Conservation (phyloP, 306 rosid species). For the Gastrolobium villosum region DNA sequence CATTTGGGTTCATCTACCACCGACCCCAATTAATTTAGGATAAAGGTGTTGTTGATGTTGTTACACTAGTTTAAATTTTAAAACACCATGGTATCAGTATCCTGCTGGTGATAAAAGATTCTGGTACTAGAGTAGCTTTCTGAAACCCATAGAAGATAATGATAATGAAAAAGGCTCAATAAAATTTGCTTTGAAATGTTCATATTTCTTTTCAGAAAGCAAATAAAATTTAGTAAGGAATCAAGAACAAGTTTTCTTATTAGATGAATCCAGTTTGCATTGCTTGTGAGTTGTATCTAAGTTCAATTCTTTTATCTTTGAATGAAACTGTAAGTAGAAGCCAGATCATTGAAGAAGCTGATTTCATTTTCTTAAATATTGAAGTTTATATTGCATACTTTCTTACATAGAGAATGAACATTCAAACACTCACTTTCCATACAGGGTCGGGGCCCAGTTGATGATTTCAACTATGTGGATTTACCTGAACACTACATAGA, state of each 20-base stretch:
- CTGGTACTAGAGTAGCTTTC: slow-evolving; percentile 20
- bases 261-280: slow-evolving; percentile 12
- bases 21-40: too few species aligned
- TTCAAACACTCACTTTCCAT: slow-evolving; percentile 26
- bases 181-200: slow-evolving; percentile 23
- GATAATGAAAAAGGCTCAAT: slow-evolving; percentile 1
- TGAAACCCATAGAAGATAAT: slow-evolving; percentile 27
- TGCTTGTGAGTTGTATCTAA: slow-evolving; percentile 30
- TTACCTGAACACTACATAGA: slow-evolving; percentile 83
- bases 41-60: too few species aligned
- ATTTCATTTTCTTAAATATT: slow-evolving; percentile 14
- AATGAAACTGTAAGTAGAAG: slow-evolving; percentile 14
- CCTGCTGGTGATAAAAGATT: slow-evolving; percentile 3
- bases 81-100: neutral
- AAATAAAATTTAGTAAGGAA: slow-evolving; percentile 27
- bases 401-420: slow-evolving; percentile 32
- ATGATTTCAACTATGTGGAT: slow-evolving; percentile 66
- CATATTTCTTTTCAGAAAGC: neutral
- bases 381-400: slow-evolving; percentile 27
- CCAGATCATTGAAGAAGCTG: slow-evolving; percentile 25
- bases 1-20: too few species aligned
- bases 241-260: slow-evolving; percentile 37
- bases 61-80: too few species aligned
- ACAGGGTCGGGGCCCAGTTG: slow-evolving; percentile 95
- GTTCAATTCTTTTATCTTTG: slow-evolving; percentile 30